phyloP scores from a whole-genome alignment of 2,329 filamentous ascomycete species.

The Neopestalotiopsis sp. region DNA sequence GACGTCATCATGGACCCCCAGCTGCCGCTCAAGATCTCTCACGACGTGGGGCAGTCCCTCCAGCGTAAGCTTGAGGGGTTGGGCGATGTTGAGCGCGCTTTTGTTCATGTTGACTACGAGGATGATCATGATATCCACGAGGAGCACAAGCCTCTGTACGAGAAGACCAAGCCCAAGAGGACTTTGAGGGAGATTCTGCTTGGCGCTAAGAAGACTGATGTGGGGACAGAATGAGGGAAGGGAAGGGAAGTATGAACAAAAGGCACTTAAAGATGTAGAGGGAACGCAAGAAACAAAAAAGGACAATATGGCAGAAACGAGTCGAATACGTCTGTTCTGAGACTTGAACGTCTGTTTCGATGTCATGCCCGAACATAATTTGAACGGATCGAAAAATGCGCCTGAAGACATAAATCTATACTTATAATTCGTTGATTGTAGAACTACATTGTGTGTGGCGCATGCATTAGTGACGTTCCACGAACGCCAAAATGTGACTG shows the following conservation, averaged over 20 bases:
- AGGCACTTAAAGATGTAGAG: background rate
- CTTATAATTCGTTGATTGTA: too few relatives aligned
- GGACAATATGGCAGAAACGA: too few relatives aligned
- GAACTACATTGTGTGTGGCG: too few relatives aligned
- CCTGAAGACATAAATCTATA: too few relatives aligned
- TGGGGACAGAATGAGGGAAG: background rate
- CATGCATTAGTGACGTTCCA: too few relatives aligned
- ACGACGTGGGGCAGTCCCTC: slow-evolving; percentile 64
- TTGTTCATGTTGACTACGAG: slow-evolving; percentile 53
- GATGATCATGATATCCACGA: slow-evolving; percentile 45
- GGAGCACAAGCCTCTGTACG: slow-evolving; percentile 50
- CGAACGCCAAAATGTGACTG: too few relatives aligned
- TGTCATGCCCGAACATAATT: too few relatives aligned
- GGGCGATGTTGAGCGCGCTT: slow-evolving; percentile 48
- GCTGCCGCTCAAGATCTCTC: slow-evolving; percentile 59
- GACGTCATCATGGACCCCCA: slow-evolving; percentile 65
- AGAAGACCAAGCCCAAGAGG: slow-evolving; percentile 37
- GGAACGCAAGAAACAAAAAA: background rate
- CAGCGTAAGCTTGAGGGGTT: slow-evolving; percentile 66
- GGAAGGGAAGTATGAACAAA: background rate
- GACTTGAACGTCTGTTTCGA: too few relatives aligned
- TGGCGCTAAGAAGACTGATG: slow-evolving; percentile 34
- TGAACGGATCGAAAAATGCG: too few relatives aligned
- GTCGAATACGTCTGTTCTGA: too few relatives aligned
- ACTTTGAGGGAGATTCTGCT: slow-evolving; percentile 42